Conservation (phyloP, 2,329 filamentous ascomycete genomes). For the Amylocarpus encephaloides region DNA sequence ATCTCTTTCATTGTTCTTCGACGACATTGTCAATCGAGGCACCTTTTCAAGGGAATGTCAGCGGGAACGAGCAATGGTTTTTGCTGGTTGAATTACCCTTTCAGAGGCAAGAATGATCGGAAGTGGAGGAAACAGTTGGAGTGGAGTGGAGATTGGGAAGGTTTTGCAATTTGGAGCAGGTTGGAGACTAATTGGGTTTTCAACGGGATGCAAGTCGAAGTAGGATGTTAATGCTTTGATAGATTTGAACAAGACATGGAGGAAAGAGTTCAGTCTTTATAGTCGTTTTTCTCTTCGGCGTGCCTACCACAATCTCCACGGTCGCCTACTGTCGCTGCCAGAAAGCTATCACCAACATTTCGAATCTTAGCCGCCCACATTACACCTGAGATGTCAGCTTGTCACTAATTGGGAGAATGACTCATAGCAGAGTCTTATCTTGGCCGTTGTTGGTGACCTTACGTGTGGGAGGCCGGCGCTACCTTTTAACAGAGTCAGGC, state of each 20-base stretch:
- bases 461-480: no score
- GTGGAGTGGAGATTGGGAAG: neutral
- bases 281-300: neutral
- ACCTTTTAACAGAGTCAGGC: no score
- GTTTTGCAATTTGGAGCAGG: neutral
- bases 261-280: constrained; percentile 1
- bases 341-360: neutral
- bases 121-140: neutral
- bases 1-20: neutral
- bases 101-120: no score
- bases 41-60: neutral
- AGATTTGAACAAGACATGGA: neutral
- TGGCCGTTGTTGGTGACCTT: neutral
- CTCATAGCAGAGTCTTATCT: neutral
- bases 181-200: neutral
- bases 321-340: neutral
- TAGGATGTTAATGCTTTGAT: neutral
- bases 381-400: neutral
- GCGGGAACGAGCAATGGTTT: neutral
- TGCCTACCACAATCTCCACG: constrained; percentile 1
- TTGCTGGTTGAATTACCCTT: neutral
- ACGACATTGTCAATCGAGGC: neutral
- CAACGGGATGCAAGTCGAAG: neutral
- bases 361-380: neutral
- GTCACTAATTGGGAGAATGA: constrained; percentile 1